A percentile compares a stretch with the other conserved stretches of the same genome.
phyloP scores from a whole-genome alignment of 352 stramenopile genomes.

The Blastocystis sp. region DNA sequence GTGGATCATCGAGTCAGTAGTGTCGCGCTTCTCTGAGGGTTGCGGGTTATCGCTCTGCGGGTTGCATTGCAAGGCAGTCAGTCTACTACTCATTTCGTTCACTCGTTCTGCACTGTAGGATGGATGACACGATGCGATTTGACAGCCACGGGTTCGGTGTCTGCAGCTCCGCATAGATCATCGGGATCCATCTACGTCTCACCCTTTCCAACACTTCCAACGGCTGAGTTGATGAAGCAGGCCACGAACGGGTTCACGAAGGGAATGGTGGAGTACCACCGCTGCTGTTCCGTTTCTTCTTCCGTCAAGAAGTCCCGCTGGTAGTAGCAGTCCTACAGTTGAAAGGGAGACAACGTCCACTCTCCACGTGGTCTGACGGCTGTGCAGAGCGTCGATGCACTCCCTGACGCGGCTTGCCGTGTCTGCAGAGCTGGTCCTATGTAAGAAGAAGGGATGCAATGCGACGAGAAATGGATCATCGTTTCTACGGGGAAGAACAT shows the following conservation, averaged over 20 bases:
- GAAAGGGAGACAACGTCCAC: not conserved
- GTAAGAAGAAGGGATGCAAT: not conserved
- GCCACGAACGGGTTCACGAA: constrained; percentile 42
- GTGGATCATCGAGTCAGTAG: not conserved
- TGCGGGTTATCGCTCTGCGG: not conserved
- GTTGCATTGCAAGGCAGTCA: not conserved
- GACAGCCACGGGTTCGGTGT: constrained; percentile 48
- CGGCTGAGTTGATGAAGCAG: constrained; percentile 32
- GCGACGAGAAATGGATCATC: not conserved
- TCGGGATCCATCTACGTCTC: constrained; percentile 5
- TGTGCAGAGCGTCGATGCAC: not conserved
- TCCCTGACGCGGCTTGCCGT: not conserved
- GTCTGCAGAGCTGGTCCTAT: not conserved
- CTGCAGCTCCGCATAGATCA: constrained; percentile 19
- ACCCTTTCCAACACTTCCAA: not conserved
- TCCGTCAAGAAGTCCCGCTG: constrained; percentile 20
- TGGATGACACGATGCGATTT: not conserved
- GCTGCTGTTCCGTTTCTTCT: not conserved
- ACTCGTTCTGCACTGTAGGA: not conserved
- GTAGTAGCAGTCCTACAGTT: constrained; percentile 1
- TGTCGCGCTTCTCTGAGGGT: not conserved
- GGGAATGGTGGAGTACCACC: constrained; percentile 18
- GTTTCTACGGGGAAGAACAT: constrained; percentile 11
- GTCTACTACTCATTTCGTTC: not conserved
- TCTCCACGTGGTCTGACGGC: constrained; percentile 5